These are phyloP conservation scores for Oryza punctata DNA, from an alignment of 176 grass and related monocot genomes.

Conservation along the genomic window DNA sequence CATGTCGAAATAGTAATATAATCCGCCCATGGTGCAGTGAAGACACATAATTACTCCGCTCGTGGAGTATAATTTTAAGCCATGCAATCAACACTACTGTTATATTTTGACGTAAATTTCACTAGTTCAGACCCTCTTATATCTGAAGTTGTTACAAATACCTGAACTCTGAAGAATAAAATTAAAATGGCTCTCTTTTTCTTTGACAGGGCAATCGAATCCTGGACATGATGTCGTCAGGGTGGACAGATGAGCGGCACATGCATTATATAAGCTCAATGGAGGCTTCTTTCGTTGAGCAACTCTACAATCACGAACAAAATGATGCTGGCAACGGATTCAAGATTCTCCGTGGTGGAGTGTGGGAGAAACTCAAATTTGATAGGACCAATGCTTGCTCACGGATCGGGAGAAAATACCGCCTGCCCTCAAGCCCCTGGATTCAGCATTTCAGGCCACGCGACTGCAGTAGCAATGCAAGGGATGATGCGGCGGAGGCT, in stretches of 20 bases:
- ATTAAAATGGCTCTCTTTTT: not conserved
- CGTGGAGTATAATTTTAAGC: not conserved
- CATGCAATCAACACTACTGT: not conserved
- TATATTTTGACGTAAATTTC: not conserved
- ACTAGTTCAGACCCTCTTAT: not conserved
- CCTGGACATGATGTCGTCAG: constrained; percentile 35
- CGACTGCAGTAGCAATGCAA: constrained; percentile 26
- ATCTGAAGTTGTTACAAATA: not conserved
- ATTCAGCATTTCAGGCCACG: constrained; percentile 57
- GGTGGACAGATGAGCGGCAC: constrained; percentile 76
- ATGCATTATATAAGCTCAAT: constrained; percentile 63
- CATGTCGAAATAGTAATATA: not conserved
- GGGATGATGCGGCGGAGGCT: not conserved
- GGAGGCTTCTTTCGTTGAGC: constrained; percentile 61
- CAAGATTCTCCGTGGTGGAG: constrained; percentile 61
- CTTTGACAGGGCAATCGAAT: constrained; percentile 45
- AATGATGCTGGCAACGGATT: constrained; percentile 26
- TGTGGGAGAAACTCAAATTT: constrained; percentile 60
- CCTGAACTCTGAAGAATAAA: not conserved
- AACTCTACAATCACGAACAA: constrained; percentile 35
- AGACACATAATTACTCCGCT: not conserved
- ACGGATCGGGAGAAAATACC: constrained; percentile 23
- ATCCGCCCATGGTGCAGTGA: not conserved
- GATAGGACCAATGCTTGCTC: constrained; percentile 33
- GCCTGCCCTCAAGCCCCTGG: constrained; percentile 60